Base-by-base conservation (phyloP, 75 land plant species). In the Picea sitchensis region DNA sequence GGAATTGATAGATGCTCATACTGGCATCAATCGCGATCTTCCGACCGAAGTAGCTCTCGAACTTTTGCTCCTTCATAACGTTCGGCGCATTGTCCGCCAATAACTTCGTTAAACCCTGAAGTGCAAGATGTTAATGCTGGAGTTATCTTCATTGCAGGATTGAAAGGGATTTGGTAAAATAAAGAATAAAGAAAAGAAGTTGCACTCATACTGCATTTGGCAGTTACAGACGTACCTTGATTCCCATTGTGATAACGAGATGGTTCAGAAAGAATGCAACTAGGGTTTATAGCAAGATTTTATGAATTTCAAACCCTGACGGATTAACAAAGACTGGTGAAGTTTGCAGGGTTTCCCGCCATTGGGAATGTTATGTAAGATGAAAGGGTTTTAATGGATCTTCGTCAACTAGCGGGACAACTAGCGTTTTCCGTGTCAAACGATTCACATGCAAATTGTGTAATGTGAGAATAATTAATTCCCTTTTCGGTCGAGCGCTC, bases 1-100 rank as follows among this genome's bases (percentile, higher is more conserved):
- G 88, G 79, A 96, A 96, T 83, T 96, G 99, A 76, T 97, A 97
- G 61, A 97, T 97, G 88, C 99, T 93, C 98, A 95, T 92, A 84
- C 98, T 95, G 69, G 99, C 99, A 83, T 97, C 99, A 30, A 97
- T 83, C 51, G 98, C 99, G 56, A 97, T 91, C 80, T 88, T 91
- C 21, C 98, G 92, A 51, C 98, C 98, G 38, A 94, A 95, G 76
- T 93, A 97, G 86, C 89, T 93, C 56, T 51, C 56, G 59, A 96
- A 92, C 76, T 95, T 97, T 83, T 90, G 90, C 84, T 93, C 94
- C 62, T 87, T 93, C 95, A 97, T 95, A 31, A 81, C 72, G 61
- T 84, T 89, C 8, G 98, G 99, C 3, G 99, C 98, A 78, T 93
- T 95, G 82, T 97, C 98, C 15, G 99, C 92, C 63, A 97, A 79